Evolutionary conservation across 805 yeast genomes (phyloP).

Genomic region (Scheffersomyces ergatensis): DNA sequence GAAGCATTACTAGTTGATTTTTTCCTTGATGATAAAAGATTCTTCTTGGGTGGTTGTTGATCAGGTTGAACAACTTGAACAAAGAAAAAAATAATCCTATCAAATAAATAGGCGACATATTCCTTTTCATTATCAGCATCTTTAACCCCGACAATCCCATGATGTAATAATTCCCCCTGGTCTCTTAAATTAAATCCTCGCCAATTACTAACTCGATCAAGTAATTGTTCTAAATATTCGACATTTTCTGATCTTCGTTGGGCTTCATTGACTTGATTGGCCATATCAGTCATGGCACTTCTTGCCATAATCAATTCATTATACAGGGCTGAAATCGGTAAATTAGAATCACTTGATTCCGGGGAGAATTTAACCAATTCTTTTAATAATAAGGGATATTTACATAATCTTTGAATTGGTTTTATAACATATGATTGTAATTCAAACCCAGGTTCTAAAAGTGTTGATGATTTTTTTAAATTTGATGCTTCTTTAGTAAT

Average conservation of each 20-base stretch:
- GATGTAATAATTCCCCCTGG: conserved; percentile 82
- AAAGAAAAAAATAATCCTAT: conserved; percentile 53
- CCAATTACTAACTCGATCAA: conserved; percentile 85
- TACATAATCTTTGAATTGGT: conserved; percentile 95
- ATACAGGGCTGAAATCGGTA: conserved; percentile 28
- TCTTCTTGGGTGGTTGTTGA: conserved; percentile 16
- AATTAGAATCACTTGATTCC: conserved; percentile 13
- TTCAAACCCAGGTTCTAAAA: conserved; percentile 84
- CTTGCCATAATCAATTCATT: conserved; percentile 71
- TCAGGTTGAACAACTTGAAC: conserved; percentile 20
- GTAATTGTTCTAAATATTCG: conserved; percentile 63
- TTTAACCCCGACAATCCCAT: conserved; percentile 66
- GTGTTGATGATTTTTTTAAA: conserved; percentile 49
- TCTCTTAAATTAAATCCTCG: conserved; percentile 76
- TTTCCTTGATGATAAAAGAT: conserved; percentile 47
- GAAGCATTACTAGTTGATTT: conserved; percentile 43
- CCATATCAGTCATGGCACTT: conserved; percentile 77
- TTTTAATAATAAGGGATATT: conserved; percentile 80
- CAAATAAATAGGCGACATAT: conserved; percentile 86
- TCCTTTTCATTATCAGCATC: conserved; percentile 78
- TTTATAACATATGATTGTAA: conserved; percentile 85
- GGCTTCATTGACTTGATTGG: conserved; percentile 86
- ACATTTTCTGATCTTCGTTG: conserved; percentile 89
- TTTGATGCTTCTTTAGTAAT: conserved; percentile 62
- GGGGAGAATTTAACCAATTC: conserved; percentile 71